These are phyloP conservation scores for Agarophyton chilense DNA, from an alignment of 23 red algal species.

Conservation along the genomic window DNA sequence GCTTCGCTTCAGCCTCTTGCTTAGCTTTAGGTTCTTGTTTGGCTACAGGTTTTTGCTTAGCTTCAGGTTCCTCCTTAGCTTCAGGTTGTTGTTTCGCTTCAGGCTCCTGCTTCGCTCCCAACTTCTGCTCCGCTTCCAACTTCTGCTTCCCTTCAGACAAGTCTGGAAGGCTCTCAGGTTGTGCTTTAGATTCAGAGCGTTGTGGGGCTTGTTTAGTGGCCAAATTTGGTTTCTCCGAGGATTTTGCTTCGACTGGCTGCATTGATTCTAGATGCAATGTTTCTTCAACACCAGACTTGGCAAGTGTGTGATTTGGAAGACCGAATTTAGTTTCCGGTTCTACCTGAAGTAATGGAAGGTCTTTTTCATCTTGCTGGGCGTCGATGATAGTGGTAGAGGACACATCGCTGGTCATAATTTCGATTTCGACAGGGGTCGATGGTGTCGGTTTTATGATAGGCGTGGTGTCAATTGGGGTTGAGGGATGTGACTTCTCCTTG, in stretches of 20 bases:
- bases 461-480: not conserved
- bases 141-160: not conserved
- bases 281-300: not conserved
- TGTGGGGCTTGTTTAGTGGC: not conserved
- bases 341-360: not conserved
- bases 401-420: constrained; percentile 40
- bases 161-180: not conserved
- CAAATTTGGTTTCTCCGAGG: not conserved
- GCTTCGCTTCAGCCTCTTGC: not conserved
- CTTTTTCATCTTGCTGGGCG: constrained; percentile 21
- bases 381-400: constrained; percentile 6
- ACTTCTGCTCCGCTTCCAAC: not conserved
- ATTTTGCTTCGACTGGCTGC: not conserved
- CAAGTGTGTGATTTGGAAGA: not conserved
- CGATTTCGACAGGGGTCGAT: constrained; percentile 14
- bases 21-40: no score
- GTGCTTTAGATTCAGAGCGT: not conserved
- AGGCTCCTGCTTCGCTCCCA: no score
- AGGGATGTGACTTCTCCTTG: not conserved
- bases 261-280: not conserved
- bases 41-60: no score
- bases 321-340: not conserved
- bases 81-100: constrained; percentile 2
- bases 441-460: constrained; percentile 9
- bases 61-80: no score